Evolutionary conservation across 2,329 filamentous ascomycete genomes (phyloP), one percentile per base, ranked within the genome.

Genomic region (Beauveria asiatica): DNA sequence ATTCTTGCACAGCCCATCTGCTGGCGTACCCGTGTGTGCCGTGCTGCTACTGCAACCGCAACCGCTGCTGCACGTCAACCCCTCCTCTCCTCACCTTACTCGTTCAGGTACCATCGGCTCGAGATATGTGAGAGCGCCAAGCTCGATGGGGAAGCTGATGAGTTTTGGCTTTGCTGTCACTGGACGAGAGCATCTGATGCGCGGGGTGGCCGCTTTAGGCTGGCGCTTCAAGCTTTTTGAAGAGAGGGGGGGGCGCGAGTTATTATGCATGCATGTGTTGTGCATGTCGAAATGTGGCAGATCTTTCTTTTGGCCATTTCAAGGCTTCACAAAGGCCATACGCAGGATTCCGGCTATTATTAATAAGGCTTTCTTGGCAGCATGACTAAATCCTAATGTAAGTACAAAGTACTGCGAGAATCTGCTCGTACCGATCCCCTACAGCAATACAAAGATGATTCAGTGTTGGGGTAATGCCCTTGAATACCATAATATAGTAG

Each of bases 141-240:
- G 13, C 55, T 57, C 11, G 37, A 57, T 41, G 45, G 44, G 55
- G 55, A 49, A 57, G 55, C 10, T 57, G 55, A 57, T 50, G 53
- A 56, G 53, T 42, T 57, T 57, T 57, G 45, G 33, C 55, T 57
- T 23, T 57, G 55, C 45, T 50, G 13, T 33, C 45, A 57, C 45
- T 49, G 55, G 55, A 10, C 13, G 54, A 46, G 37, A 42, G 13
- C 8, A 17, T n/a, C 25, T 9, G 10, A 4, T 33, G 30, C 30
- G 30, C 30, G 30, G 30, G 27, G 19, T 46, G 27, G 53, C 53
- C 53, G 53, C 53, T 56, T 56, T 54, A 44, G 17, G 5, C 50
- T 25, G 23, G 11, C 8, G 23, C 10, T 33, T 33, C 16, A 5
- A 6, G 16, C 21, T 19, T 5, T 4, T 30, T 30, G 9, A n/a